Base-by-base conservation (phyloP, 2,329 filamentous ascomycete genomes). In the Cryphonectria japonica region DNA sequence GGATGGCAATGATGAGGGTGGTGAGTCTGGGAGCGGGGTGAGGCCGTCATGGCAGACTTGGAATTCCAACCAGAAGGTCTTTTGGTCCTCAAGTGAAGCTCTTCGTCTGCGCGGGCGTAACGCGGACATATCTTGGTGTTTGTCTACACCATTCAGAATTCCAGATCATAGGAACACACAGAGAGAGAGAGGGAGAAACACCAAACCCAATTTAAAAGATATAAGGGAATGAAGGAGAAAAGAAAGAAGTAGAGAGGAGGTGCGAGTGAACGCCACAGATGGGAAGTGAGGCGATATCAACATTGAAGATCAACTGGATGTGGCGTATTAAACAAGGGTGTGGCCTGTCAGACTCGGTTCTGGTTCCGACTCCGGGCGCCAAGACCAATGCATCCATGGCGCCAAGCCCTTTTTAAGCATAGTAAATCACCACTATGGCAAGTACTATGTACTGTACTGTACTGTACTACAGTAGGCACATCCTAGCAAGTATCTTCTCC, bases 31-130 rank as follows among this genome's bases (percentile, higher is more conserved):
- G 32, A 14, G 2, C 7, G 66, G 37, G 50, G 66, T 46, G 39
- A 68, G 66, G 46, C 66, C 71, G 77, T 85, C 83, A 73, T 80
- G 79, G 75, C 83, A 78, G 63, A 83, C 79, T 69, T 81, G 80
- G 75, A 86, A 86, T 70, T 83, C 80, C 57, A 86, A 82, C 81
- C 82, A 83, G 78, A 85, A 83, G 32, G 66, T 52, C 66, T 71
- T 72, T 59, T 70, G 59, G 34, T 61, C 46, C 19, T 67, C 41
- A 6, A 60, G 41, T 19, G 68, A 57, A 26, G 71, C 69, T n/a
- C 66, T 63, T 62, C 66, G 69, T 14, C 71, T 68, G 62, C 46
- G 66, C 19, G 46, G 37, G 50, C 52, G 46, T 60, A n/a, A 68
- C 5, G 22, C 6, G 22, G 66, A 34, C 66, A 62, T 68, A 22